Evolutionary conservation across 208 protist genomes (phyloP).

Genomic region (Phytomonas francai): DNA sequence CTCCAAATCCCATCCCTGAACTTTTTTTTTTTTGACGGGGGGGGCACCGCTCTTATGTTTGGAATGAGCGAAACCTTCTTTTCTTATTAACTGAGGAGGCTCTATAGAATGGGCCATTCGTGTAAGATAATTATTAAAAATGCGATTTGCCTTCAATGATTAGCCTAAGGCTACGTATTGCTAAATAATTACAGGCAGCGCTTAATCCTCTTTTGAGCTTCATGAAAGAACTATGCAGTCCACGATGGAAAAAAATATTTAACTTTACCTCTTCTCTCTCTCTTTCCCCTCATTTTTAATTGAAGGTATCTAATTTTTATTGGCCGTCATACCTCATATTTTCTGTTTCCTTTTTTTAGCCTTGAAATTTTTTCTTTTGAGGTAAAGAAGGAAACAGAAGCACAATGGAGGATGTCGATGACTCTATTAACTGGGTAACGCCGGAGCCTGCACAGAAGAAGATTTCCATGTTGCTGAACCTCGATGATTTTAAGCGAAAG

Average conservation of each 20-base stretch:
- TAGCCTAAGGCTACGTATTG: too few relatives aligned
- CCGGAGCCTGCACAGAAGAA: constrained; percentile 32
- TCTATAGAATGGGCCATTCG: neutral
- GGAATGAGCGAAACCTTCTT: neutral
- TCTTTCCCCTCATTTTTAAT: constrained; percentile 1
- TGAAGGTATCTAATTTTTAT: neutral
- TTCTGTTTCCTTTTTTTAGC: constrained; percentile 12
- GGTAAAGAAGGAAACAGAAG: neutral
- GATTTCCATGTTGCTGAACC: constrained; percentile 49
- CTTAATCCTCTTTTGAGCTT: neutral
- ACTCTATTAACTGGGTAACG: constrained; percentile 5
- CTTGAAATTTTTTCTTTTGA: neutral
- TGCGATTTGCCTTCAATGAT: too few relatives aligned
- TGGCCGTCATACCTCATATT: neutral
- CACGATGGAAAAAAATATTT: neutral
- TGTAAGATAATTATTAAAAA: neutral
- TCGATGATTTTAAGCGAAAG: constrained; percentile 54
- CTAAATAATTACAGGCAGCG: too few relatives aligned
- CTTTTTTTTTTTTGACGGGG: neutral
- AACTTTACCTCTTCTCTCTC: constrained; percentile 14
- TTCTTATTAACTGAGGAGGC: too few relatives aligned
- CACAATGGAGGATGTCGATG: constrained; percentile 11
- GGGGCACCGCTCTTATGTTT: constrained; percentile 2
- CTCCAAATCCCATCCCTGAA: neutral
- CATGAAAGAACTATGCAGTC: constrained; percentile 4